These are phyloP conservation scores for Entomortierella parvispora DNA, from an alignment of 192 early-diverging fungal species.

Conservation along the genomic window DNA sequence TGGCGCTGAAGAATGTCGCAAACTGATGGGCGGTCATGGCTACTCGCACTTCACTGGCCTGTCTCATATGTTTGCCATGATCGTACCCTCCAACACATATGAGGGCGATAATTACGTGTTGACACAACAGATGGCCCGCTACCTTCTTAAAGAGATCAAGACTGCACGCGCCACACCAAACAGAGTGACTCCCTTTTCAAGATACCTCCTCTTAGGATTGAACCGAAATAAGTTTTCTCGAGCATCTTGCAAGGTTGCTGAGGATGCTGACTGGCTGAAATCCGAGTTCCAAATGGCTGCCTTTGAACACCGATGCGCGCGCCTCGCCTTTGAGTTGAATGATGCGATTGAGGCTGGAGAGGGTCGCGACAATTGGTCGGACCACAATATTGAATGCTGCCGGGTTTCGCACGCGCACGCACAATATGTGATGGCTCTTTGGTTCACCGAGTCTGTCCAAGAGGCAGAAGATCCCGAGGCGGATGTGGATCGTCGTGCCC, in stretches of 20 bases:
- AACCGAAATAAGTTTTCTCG: constrained; percentile 16
- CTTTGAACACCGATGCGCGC: constrained; percentile 61
- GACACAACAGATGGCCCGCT: constrained; percentile 86
- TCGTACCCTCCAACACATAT: constrained; percentile 79
- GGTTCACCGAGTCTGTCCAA: constrained; percentile 54
- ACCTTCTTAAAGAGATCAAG: constrained; percentile 66
- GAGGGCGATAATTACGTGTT: constrained; percentile 89
- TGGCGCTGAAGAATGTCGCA: constrained; percentile 77
- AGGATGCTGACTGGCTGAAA: constrained; percentile 52
- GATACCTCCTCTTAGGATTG: constrained; percentile 26
- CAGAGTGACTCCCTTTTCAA: constrained; percentile 42
- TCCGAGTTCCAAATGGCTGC: constrained; percentile 52
- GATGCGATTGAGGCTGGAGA: constrained; percentile 47
- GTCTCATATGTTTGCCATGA: constrained; percentile 69
- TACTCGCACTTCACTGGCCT: constrained; percentile 80
- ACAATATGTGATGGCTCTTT: constrained; percentile 61
- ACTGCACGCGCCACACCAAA: constrained; percentile 20
- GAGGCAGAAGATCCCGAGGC: constrained; percentile 28
- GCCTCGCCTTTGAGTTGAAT: constrained; percentile 54
- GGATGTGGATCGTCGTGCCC: constrained; percentile 22
- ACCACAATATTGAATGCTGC: constrained; percentile 59
- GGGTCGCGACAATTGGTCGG: constrained; percentile 37
- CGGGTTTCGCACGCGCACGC: constrained; percentile 63
- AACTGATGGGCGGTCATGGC: constrained; percentile 81
- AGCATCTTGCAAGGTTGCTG: constrained; percentile 23